These are phyloP conservation scores for Xylaria sp. DNA, from an alignment of 2,329 filamentous ascomycete genomes.

Conservation along the genomic window DNA sequence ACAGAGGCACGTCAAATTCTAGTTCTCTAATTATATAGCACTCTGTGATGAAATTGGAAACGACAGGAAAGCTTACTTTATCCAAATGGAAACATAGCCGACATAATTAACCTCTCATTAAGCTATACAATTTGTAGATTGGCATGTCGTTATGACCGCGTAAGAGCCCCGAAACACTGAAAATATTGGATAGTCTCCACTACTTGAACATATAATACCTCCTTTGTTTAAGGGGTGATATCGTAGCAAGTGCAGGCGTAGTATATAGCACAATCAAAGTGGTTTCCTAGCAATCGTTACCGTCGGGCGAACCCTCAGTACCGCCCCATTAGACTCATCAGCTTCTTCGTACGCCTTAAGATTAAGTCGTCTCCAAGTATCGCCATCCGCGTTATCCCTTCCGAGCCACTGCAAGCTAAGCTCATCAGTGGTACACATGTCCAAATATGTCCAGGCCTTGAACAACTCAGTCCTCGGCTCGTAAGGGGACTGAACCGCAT, in stretches of 20 bases:
- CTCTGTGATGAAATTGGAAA: no score
- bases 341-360: conserved; percentile 14
- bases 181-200: not conserved
- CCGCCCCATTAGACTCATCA: conserved; percentile 4
- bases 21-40: no score
- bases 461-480: conserved; percentile 13
- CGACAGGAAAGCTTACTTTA: no score
- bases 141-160: not conserved
- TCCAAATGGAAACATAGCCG: no score
- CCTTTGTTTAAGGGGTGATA: not conserved
- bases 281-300: conserved; percentile 24
- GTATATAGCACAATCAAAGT: not conserved
- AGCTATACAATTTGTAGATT: not conserved
- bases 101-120: no score
- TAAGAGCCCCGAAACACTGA: not conserved
- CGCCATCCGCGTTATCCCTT: not conserved
- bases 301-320: conserved; percentile 5
- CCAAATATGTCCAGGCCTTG: conserved; percentile 12
- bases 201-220: not conserved
- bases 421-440: conserved; percentile 18
- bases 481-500: conserved; percentile 1
- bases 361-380: conserved; percentile 8
- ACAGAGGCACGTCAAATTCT: no score
- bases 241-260: not conserved
- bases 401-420: conserved; percentile 7